Percentiles rank a stretch among this genome's conserved stretches.
phyloP scores from a whole-genome alignment of 495 filamentous ascomycete species.

The Neurospora sublineolata region DNA sequence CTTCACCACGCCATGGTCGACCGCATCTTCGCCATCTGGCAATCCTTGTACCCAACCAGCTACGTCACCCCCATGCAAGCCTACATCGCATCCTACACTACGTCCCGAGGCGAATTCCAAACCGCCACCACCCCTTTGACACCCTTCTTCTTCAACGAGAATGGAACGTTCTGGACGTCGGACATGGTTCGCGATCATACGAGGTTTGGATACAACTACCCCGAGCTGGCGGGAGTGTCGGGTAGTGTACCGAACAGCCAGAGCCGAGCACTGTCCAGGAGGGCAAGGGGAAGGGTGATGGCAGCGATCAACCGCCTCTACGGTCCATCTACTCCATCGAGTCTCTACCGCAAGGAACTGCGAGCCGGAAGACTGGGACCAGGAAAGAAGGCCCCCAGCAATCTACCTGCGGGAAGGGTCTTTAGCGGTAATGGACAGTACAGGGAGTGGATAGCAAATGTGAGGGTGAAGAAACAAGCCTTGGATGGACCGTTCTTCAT shows the following conservation, averaged over 20 bases:
- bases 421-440: slow-evolving; percentile 22
- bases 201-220: slow-evolving; percentile 50
- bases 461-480: slow-evolving; percentile 45
- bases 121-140: slow-evolving; percentile 30
- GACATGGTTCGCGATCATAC: slow-evolving; percentile 31
- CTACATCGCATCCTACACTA: slow-evolving; percentile 40
- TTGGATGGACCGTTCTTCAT: slow-evolving; percentile 44
- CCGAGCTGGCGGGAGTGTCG: slow-evolving; percentile 33
- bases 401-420: slow-evolving; percentile 4
- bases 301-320: slow-evolving; percentile 44
- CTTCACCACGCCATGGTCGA: slow-evolving; percentile 58
- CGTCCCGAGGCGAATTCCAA: slow-evolving; percentile 27
- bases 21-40: slow-evolving; percentile 61
- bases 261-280: slow-evolving; percentile 10
- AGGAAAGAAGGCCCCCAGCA: neutral
- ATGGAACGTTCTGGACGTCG: slow-evolving; percentile 41
- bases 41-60: slow-evolving; percentile 48
- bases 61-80: slow-evolving; percentile 41
- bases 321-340: slow-evolving; percentile 30
- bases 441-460: slow-evolving; percentile 51
- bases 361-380: neutral
- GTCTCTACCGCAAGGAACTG: slow-evolving; percentile 16
- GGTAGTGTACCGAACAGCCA: neutral
- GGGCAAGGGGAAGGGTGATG: slow-evolving; percentile 24
- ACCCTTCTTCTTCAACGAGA: slow-evolving; percentile 31